These are phyloP conservation scores for Leptoxyphium fumago DNA, from an alignment of 2,329 filamentous ascomycete genomes.

Conservation along the genomic window DNA sequence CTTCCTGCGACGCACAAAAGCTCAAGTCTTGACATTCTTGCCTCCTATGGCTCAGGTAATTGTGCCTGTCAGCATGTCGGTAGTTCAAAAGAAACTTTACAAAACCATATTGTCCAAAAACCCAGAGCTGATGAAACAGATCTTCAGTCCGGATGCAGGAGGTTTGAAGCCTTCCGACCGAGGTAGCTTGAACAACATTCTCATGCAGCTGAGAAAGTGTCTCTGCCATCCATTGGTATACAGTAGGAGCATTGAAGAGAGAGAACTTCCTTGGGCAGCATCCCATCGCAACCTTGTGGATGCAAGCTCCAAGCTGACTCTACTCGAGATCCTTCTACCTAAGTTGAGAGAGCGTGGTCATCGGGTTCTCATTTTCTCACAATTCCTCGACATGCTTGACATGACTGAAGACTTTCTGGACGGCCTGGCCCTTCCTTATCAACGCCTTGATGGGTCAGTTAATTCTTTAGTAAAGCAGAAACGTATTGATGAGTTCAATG, in stretches of 20 bases:
- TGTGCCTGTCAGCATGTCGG: constrained; percentile 85
- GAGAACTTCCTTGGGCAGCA: constrained; percentile 43
- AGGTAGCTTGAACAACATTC: constrained; percentile 77
- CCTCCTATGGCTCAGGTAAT: constrained; percentile 93
- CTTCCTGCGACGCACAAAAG: constrained; percentile 68
- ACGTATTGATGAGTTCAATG: constrained; percentile 87
- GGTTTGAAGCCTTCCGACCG: constrained; percentile 53
- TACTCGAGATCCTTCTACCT: constrained; percentile 74
- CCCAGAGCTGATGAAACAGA: constrained; percentile 70
- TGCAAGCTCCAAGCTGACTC: constrained; percentile 74
- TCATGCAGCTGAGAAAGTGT: constrained; percentile 89
- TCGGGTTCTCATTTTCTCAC: constrained; percentile 86
- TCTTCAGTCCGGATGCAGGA: constrained; percentile 49
- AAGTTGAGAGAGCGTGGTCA: constrained; percentile 76
- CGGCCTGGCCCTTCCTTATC: constrained; percentile 56
- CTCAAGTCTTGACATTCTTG: constrained; percentile 76
- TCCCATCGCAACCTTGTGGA: constrained; percentile 75
- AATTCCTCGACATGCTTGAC: constrained; percentile 75
- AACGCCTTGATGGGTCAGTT: constrained; percentile 75
- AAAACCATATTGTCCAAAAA: constrained; percentile 88
- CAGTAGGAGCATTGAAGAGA: constrained; percentile 78
- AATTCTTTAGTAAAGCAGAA: constrained; percentile 79
- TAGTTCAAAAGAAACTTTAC: constrained; percentile 85
- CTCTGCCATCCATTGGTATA: constrained; percentile 95
- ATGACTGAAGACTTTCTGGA: constrained; percentile 85